Evolutionary conservation across 139 green algal species (phyloP).

Genomic region (Zygnema circumcarinatum): DNA sequence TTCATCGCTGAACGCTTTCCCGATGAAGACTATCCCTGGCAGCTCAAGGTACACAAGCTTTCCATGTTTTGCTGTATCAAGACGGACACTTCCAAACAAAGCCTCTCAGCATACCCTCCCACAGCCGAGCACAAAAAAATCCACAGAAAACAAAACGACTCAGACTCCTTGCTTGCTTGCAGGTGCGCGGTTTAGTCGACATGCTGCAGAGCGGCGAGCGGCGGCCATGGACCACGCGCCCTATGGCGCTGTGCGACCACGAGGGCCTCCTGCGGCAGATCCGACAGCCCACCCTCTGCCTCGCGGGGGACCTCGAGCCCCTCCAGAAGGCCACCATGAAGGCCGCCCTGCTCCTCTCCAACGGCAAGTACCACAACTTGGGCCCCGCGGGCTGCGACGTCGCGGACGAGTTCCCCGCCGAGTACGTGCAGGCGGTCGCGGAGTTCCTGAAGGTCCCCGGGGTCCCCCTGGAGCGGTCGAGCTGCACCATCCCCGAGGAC

Average conservation of each 20-base stretch:
- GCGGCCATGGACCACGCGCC: constrained; percentile 18
- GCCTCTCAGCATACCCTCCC: no score
- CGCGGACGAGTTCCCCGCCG: constrained; percentile 24
- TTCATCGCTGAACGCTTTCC: constrained; percentile 5
- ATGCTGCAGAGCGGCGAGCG: constrained; percentile 41
- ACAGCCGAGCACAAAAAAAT: no score
- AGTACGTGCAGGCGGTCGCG: constrained; percentile 1
- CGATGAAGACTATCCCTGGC: constrained; percentile 21
- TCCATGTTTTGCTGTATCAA: not conserved
- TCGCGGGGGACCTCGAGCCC: constrained; percentile 34
- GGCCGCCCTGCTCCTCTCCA: constrained; percentile 18
- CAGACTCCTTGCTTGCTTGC: not conserved
- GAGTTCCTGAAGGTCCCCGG: constrained; percentile 19
- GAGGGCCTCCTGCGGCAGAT: constrained; percentile 1
- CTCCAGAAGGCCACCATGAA: constrained; percentile 37
- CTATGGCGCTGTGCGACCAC: constrained; percentile 33
- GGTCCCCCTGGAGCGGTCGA: not conserved
- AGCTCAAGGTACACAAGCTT: constrained; percentile 47
- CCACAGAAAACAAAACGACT: no score
- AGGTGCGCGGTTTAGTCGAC: constrained; percentile 31
- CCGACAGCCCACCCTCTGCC: constrained; percentile 33
- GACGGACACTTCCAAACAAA: no score
- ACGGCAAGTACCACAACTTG: constrained; percentile 33
- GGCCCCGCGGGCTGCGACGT: constrained; percentile 17
- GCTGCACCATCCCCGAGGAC: not conserved